Evolutionary conservation across 768 basidiomycete species (phyloP).

Genomic region (Agrocybe chaxingu): DNA sequence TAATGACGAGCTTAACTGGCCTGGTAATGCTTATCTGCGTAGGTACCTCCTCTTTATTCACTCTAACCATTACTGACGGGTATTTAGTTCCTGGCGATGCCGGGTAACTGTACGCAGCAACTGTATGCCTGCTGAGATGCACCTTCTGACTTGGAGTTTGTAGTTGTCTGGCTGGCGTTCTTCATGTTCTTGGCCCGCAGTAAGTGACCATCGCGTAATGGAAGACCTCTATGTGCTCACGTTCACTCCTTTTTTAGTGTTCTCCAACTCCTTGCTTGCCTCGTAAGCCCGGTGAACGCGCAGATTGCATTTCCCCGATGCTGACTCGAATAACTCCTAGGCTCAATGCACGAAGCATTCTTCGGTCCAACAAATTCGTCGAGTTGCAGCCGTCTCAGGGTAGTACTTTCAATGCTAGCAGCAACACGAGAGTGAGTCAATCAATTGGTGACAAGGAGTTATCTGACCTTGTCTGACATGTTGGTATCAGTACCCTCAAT

Average conservation of each 20-base stretch:
- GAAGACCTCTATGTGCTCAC: neutral
- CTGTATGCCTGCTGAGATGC: neutral
- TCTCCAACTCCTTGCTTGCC: conserved; percentile 9
- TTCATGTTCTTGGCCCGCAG: conserved; percentile 4
- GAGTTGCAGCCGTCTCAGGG: neutral
- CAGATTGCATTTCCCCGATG: too few relatives aligned
- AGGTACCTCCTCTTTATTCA: neutral
- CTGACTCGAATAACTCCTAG: neutral
- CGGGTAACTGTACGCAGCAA: conserved; percentile 1
- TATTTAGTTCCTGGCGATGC: conserved; percentile 4
- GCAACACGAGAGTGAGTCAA: neutral
- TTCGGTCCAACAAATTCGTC: neutral
- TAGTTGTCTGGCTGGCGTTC: conserved; percentile 3
- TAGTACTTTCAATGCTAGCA: neutral
- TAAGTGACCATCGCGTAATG: neutral
- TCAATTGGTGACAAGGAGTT: neutral
- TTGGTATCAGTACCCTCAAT: neutral
- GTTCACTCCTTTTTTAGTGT: neutral
- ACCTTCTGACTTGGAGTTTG: neutral
- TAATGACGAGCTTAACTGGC: conserved; percentile 6
- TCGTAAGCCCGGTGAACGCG: conserved; percentile 2
- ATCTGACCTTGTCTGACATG: neutral
- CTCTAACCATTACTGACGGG: neutral
- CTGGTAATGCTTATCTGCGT: conserved; percentile 4
- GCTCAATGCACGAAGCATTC: conserved; percentile 6